Evolutionary conservation across 2,329 filamentous ascomycete genomes (phyloP).

Genomic region (Cylindrodendrum hubeiense): DNA sequence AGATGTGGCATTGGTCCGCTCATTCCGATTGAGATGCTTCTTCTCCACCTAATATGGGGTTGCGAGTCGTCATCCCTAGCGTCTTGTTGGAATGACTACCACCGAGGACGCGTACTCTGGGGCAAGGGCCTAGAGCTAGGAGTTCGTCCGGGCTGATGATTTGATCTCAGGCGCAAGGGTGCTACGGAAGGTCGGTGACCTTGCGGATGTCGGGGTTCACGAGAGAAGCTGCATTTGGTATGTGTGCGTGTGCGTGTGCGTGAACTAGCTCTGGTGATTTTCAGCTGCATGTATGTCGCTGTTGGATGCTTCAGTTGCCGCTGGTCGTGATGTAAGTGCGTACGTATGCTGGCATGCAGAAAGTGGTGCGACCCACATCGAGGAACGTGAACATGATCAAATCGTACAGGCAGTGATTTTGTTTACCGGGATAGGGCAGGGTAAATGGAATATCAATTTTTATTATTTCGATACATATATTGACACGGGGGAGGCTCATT

Average conservation of each 20-base stretch:
- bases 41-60: constrained; percentile 15
- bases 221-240: background rate
- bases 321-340: constrained; percentile 12
- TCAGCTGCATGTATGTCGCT: background rate
- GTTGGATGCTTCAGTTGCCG: constrained; percentile 1
- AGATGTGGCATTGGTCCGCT: background rate
- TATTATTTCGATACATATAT: background rate
- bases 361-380: constrained; percentile 14
- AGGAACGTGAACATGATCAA: background rate
- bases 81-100: constrained; percentile 7
- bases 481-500: background rate
- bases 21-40: constrained; percentile 6
- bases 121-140: background rate
- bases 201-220: constrained; percentile 15
- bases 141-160: constrained; percentile 1
- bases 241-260: background rate
- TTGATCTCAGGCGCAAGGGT: constrained; percentile 11
- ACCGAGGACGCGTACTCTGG: constrained; percentile 13
- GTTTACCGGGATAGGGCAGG: too few species aligned
- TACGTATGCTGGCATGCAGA: constrained; percentile 17
- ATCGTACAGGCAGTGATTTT: background rate
- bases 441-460: too few species aligned
- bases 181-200: constrained; percentile 20
- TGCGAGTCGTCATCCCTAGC: constrained; percentile 11
- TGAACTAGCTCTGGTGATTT: background rate